phyloP scores from a whole-genome alignment of 1,284 basidiomycete species.

The Laetiporus sulphureus region DNA sequence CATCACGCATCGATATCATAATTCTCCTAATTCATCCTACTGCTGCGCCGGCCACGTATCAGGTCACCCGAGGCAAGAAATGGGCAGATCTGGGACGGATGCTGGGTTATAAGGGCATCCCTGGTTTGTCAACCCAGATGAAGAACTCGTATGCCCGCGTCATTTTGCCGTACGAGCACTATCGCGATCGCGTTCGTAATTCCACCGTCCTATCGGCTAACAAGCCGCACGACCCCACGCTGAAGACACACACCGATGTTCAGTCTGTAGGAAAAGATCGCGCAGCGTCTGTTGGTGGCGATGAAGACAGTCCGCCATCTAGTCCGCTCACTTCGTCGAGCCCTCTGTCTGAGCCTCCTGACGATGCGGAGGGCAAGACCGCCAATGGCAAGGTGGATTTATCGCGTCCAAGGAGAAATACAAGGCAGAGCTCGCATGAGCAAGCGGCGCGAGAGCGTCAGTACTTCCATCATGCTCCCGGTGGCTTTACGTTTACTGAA shows the following conservation, averaged over 20 bases:
- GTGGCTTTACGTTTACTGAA: not conserved
- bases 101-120: conserved; percentile 78
- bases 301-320: conserved; percentile 47
- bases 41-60: conserved; percentile 8
- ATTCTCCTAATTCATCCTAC: conserved; percentile 4
- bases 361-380: conserved; percentile 59
- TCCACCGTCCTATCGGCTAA: conserved; percentile 43
- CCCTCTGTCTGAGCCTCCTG: conserved; percentile 71
- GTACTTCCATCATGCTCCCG: not conserved
- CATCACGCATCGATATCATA: conserved; percentile 10
- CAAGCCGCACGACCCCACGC: conserved; percentile 26
- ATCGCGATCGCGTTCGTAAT: conserved; percentile 70
- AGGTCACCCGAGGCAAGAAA: conserved; percentile 76
- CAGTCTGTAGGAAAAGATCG: conserved; percentile 34
- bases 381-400: conserved; percentile 17
- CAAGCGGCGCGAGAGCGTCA: conserved; percentile 16
- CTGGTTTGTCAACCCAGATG: conserved; percentile 81
- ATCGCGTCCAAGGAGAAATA: conserved; percentile 18
- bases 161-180: conserved; percentile 92
- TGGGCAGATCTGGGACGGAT: conserved; percentile 83
- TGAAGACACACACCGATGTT: conserved; percentile 38
- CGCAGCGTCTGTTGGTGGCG: conserved; percentile 13
- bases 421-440: conserved; percentile 19
- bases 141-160: conserved; percentile 88
- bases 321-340: conserved; percentile 74